Evolutionary conservation across 148 eudicot species (phyloP), one percentile per base, ranked within the genome.

Genomic region (Vaccinium darrowii): DNA sequence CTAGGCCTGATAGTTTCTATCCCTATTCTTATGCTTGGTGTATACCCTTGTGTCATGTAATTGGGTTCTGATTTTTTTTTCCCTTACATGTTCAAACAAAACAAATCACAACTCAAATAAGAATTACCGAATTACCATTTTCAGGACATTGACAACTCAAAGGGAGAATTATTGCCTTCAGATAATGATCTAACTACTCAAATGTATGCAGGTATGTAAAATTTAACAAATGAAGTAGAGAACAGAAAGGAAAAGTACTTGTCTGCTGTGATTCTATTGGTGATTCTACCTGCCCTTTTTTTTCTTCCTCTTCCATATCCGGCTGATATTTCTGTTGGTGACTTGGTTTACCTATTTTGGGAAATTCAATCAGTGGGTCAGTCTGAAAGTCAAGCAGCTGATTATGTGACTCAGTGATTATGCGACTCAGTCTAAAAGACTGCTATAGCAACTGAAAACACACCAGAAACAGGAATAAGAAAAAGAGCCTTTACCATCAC

Each of bases 221-320:
- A 79, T 19, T 21, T 14, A 36, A 57, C 39, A 74, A 75, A 23
- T 27, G 23, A 80, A 85, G 10, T 73, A 43, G 5, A 75, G 53
- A 7, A 53, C 50, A 10, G 19, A 11, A 56, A 60, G 33, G 53
- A 72, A 76, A 39, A 10, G n/a, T 72, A 91, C 93, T 82, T 81
- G 89, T 91, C 88, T 89, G 83, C 84, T 87, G 91, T 2, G 92
- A 87, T 84, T 86, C 78, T 58, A 84, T 75, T 8, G 90, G 92
- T 30, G 92, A 88, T 27, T 60, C 85, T 33, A 77, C 67, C 57
- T 7, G 58, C 74, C 65, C 87, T 36, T 21, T 82, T 76, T 21
- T 62, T 43, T 33, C 81, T 56, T 77, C 84, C 73, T 69, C 25
- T 71, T 67, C 86, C 89, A 89, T 89, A 56, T 75, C 73, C 67